These are phyloP conservation scores for Shiraia sp. DNA, from an alignment of 2,329 filamentous ascomycete genomes.

Conservation along the genomic window DNA sequence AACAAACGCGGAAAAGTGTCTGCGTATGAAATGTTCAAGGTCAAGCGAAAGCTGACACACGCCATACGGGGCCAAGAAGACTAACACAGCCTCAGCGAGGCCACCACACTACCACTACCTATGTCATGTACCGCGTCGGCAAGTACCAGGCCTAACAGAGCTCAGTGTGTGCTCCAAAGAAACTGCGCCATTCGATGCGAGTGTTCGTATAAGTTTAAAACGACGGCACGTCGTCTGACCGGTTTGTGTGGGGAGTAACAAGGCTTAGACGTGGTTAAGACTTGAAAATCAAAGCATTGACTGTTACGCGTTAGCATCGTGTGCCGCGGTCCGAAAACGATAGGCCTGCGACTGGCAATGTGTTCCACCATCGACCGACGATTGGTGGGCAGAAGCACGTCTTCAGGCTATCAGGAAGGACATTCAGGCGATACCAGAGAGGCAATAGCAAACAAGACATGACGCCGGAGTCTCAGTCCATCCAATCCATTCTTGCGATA, in stretches of 20 bases:
- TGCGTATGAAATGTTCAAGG: constrained; percentile 6
- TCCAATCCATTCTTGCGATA: constrained; percentile 13
- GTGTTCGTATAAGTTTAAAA: too few species aligned
- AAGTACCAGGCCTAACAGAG: constrained; percentile 11
- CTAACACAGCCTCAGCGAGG: constrained; percentile 11
- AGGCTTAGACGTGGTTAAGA: too few species aligned
- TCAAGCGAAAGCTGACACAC: constrained; percentile 15
- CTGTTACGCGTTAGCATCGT: constrained; percentile 2
- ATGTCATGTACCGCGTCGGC: constrained; percentile 4
- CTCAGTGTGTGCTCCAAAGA: too few species aligned
- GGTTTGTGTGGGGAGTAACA: too few species aligned
- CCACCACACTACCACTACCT: constrained; percentile 13
- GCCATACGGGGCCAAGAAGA: constrained; percentile 15
- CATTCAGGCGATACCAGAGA: constrained; percentile 3
- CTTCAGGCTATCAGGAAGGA: background rate
- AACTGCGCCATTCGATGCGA: too few species aligned
- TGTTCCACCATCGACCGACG: constrained; percentile 7
- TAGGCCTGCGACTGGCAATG: constrained; percentile 10
- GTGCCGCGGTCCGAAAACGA: constrained; percentile 3
- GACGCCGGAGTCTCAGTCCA: constrained; percentile 6
- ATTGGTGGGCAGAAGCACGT: constrained; percentile 2
- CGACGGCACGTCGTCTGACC: too few species aligned
- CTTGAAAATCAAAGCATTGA: too few species aligned
- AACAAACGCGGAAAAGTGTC: constrained; percentile 7
- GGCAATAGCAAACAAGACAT: constrained; percentile 2